A percentile compares a stretch with the other conserved stretches of the same genome.
phyloP scores from a whole-genome alignment of 1,284 basidiomycete genomes.

The Rhodotorula sp. region DNA sequence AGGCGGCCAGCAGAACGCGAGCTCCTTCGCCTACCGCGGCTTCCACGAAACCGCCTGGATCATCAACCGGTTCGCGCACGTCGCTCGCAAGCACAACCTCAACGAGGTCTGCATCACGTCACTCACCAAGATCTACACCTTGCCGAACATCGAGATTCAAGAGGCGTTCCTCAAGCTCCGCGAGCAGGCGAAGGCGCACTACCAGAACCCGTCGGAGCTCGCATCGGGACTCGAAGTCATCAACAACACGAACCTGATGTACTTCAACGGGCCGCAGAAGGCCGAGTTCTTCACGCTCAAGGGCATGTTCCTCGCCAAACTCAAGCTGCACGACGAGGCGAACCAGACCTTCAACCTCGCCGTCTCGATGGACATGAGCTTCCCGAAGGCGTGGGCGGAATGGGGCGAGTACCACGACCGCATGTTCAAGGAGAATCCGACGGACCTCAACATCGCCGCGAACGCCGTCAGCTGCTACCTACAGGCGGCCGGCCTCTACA shows the following conservation, averaged over 20 bases:
- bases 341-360: slow-evolving; percentile 90
- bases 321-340: slow-evolving; percentile 84
- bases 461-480: slow-evolving; percentile 97
- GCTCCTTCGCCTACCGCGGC: slow-evolving; percentile 92
- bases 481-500: slow-evolving; percentile 94
- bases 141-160: slow-evolving; percentile 99
- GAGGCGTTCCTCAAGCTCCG: slow-evolving; percentile 98
- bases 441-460: slow-evolving; percentile 69
- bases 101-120: slow-evolving; percentile 94
- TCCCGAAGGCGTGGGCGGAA: slow-evolving; percentile 97
- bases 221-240: slow-evolving; percentile 95
- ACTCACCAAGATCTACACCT: slow-evolving; percentile 94
- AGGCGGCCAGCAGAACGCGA: slow-evolving; percentile 56
- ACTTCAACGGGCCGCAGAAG: slow-evolving; percentile 92
- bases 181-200: slow-evolving; percentile 99
- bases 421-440: slow-evolving; percentile 75
- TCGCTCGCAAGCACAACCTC: slow-evolving; percentile 94
- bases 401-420: slow-evolving; percentile 96
- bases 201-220: slow-evolving; percentile 90
- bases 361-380: slow-evolving; percentile 90
- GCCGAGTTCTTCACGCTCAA: slow-evolving; percentile 99
- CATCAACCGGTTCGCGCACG: slow-evolving; percentile 99
- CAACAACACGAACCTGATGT: slow-evolving; percentile 99
- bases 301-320: slow-evolving; percentile 94
- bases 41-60: slow-evolving; percentile 99